phyloP scores from a whole-genome alignment of 257 asterid species.

The Penstemon davidsonii region DNA sequence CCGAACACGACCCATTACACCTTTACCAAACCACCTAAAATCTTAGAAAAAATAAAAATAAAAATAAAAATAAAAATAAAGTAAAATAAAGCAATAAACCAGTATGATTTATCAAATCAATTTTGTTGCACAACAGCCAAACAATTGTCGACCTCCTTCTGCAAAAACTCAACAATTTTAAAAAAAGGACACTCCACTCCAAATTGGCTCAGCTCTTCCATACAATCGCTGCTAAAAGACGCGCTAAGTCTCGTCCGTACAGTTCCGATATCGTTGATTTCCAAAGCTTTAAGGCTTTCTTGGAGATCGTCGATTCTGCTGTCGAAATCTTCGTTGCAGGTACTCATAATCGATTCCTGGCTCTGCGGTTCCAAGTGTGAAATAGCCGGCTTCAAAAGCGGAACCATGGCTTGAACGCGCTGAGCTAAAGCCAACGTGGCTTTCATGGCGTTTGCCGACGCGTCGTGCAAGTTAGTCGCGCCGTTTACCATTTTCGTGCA shows the following conservation, averaged over 20 bases:
- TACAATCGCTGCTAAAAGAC: constrained; percentile 32
- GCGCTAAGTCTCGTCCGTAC: constrained; percentile 37
- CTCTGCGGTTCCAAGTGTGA: background rate
- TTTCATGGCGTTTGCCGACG: constrained; percentile 38
- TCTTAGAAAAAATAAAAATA: too few relatives aligned
- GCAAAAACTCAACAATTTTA: constrained; percentile 20
- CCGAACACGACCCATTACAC: too few relatives aligned
- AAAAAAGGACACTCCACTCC: constrained; percentile 27
- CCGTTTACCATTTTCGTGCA: constrained; percentile 45
- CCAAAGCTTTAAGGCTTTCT: constrained; percentile 26
- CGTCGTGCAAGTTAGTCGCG: constrained; percentile 37
- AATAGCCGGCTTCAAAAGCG: constrained; percentile 24
- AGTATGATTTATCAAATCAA: too few relatives aligned
- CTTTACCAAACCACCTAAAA: too few relatives aligned
- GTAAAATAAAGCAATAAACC: too few relatives aligned
- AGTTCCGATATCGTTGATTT: constrained; percentile 34
- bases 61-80: too few relatives aligned
- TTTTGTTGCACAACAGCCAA: constrained; percentile 36
- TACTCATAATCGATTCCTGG: constrained; percentile 14
- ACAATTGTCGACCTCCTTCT: constrained; percentile 33
- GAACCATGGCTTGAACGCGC: constrained; percentile 16
- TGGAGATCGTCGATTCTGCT: constrained; percentile 28
- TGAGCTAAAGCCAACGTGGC: constrained; percentile 30
- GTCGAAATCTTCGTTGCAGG: constrained; percentile 33
- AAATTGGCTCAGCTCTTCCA: constrained; percentile 34